phyloP scores from a whole-genome alignment of 169 alveolate genomes.

The Cryptosporidium ryanae region DNA sequence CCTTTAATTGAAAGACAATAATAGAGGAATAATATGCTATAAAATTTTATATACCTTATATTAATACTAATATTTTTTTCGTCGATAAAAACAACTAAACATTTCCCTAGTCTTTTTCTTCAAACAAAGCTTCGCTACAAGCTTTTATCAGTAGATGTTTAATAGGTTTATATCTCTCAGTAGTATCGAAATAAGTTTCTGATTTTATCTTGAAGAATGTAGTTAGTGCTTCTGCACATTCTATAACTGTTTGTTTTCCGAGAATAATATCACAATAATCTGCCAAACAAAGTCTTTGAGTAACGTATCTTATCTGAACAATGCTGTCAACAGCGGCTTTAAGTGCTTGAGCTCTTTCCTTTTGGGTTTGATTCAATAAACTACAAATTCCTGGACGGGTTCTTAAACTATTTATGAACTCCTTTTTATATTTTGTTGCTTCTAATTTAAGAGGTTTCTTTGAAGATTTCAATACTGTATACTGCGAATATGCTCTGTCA shows the following conservation, averaged over 20 bases:
- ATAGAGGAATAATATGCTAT: not conserved
- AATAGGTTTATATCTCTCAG: slow-evolving; percentile 19
- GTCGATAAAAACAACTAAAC: not conserved
- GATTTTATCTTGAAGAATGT: slow-evolving; percentile 43
- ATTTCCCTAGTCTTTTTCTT: not conserved
- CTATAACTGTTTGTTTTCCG: slow-evolving; percentile 58
- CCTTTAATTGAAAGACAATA: not conserved
- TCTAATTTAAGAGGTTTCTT: slow-evolving; percentile 10
- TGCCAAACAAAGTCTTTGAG: slow-evolving; percentile 10
- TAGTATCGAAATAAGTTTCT: slow-evolving; percentile 29
- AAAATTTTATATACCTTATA: not conserved
- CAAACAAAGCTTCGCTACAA: slow-evolving; percentile 28
- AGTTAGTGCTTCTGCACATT: slow-evolving; percentile 61
- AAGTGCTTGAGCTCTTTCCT: slow-evolving; percentile 28
- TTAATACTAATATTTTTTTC: not conserved
- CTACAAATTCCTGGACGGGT: slow-evolving; percentile 60
- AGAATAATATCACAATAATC: slow-evolving; percentile 64
- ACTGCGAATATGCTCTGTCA: slow-evolving; percentile 65
- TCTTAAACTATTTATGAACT: slow-evolving; percentile 22
- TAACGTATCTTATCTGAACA: slow-evolving; percentile 34
- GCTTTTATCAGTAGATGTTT: slow-evolving; percentile 26
- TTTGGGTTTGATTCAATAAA: slow-evolving; percentile 8
- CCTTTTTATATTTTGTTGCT: slow-evolving; percentile 13
- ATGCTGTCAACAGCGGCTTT: slow-evolving; percentile 45
- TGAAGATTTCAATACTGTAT: slow-evolving; percentile 45